Percentiles rank a stretch among this genome's conserved stretches.
Conservation (phyloP, 148 eudicot genomes). For the Suaeda aralocaspica region DNA sequence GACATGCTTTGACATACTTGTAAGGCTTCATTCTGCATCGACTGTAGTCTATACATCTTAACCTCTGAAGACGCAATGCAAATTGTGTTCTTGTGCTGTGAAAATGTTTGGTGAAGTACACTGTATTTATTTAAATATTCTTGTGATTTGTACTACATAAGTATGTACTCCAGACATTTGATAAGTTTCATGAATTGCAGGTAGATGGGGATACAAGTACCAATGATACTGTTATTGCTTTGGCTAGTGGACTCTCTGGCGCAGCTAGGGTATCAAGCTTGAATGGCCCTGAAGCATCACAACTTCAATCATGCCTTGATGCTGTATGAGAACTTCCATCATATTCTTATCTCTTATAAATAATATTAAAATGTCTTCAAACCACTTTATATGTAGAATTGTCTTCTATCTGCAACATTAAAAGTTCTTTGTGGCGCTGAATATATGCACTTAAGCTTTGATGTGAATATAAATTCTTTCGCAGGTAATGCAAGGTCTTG, state of each 20-base stretch:
- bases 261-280: conserved; percentile 50
- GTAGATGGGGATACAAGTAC: conserved; percentile 99
- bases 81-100: not conserved
- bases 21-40: not conserved
- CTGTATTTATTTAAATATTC: not conserved
- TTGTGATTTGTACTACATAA: not conserved
- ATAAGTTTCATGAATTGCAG: conserved; percentile 38
- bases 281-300: conserved; percentile 61
- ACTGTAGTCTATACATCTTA: not conserved
- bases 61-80: no score
- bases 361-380: not conserved
- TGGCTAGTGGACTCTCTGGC: conserved; percentile 94
- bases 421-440: not conserved
- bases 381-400: not conserved
- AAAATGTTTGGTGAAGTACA: conserved; percentile 1
- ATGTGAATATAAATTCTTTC: conserved; percentile 3
- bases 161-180: conserved; percentile 1
- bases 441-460: not conserved
- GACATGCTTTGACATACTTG: not conserved
- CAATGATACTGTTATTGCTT: conserved; percentile 91
- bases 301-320: conserved; percentile 88
- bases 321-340: conserved; percentile 54
- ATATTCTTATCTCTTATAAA: not conserved
- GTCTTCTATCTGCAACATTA: no score
- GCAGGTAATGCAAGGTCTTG: conserved; percentile 99